phyloP scores from a whole-genome alignment of 2,329 filamentous ascomycete genomes.

The Paraconiothyrium brasiliense region DNA sequence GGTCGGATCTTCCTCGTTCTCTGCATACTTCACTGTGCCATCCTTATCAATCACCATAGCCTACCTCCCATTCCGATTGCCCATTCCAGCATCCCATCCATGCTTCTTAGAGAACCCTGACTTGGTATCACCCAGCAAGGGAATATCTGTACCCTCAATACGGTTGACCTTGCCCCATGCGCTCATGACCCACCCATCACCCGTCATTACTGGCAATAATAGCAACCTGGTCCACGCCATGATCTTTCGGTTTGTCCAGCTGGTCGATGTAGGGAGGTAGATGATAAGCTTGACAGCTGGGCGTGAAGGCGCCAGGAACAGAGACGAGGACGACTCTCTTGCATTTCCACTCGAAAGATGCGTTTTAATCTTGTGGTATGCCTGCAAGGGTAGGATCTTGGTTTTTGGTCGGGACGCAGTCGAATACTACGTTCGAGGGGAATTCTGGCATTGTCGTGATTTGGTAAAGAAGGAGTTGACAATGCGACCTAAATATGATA shows the following conservation, averaged over 20 bases:
- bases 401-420: constrained; percentile 45
- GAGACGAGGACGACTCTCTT: constrained; percentile 77
- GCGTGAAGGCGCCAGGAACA: constrained; percentile 82
- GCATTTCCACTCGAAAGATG: constrained; percentile 76
- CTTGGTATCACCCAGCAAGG: constrained; percentile 80
- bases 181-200: constrained; percentile 84
- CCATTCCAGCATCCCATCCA: constrained; percentile 74
- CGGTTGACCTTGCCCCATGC: constrained; percentile 90
- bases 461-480: too few relatives aligned
- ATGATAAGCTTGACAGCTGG: constrained; percentile 83
- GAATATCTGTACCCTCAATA: constrained; percentile 75
- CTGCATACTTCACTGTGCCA: constrained; percentile 83
- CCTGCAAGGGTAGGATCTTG: constrained; percentile 78
- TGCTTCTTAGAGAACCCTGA: constrained; percentile 79
- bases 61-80: constrained; percentile 79
- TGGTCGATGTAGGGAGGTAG: constrained; percentile 82
- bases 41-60: constrained; percentile 76
- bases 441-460: too few relatives aligned
- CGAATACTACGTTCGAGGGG: neutral
- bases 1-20: constrained; percentile 64
- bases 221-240: constrained; percentile 83
- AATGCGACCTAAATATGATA: too few relatives aligned
- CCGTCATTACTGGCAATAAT: constrained; percentile 86
- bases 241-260: constrained; percentile 73
- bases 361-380: constrained; percentile 78